Evolutionary conservation across 139 green algal species (phyloP), one percentile per base, ranked within the genome.

Genomic region (Marvania coccoides): DNA sequence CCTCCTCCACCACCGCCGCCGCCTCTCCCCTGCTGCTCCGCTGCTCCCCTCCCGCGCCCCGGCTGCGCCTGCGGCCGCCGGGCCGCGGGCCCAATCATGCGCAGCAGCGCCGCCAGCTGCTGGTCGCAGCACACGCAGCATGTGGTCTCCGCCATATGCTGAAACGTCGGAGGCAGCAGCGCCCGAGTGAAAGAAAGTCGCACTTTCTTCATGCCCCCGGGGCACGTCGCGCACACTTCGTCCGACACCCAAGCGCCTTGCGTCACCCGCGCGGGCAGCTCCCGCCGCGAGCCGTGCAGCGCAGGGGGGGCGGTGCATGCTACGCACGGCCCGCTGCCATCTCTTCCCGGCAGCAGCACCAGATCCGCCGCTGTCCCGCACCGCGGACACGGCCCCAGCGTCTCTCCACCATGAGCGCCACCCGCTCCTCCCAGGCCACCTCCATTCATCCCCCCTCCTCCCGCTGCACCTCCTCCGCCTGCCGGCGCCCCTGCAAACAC

Each of bases 331-430:
- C 66, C 23, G 7, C 42, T 38, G 1, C 34, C 37, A 2, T 67
- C 54, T 31, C 14, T 38, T 28, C 47, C n/a, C 19, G 42, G 42
- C 19, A 47, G 30, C 67, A 87, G 67, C 63, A 73, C 38, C 58
- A 85, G 60, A 56, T 47, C 30, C 10, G 61, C 51, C n/a, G 42
- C 42, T 51, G 42, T 51, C 12, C 73, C 63, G 68, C 81, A 87
- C 19, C 37, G 47, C n/a, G 73, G 70, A 58, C 83, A 90, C 9
- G 72, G 36, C 12, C 70, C 78, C 28, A 85, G 67, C 33, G 61
- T n/a, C 40, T 63, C 34, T 0, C 73, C 77, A 4, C 60, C 69
- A 19, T 56, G 66, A 6, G n/a, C 60, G 7, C 58, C 53, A 1
- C 45, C 63, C 5, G 63, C 56, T 10, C n/a, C 53, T 8, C 26